A percentile compares a stretch with the other conserved stretches of the same genome.
Evolutionary conservation across 768 basidiomycete genomes (phyloP).

Genomic region (Russula ochroleuca): DNA sequence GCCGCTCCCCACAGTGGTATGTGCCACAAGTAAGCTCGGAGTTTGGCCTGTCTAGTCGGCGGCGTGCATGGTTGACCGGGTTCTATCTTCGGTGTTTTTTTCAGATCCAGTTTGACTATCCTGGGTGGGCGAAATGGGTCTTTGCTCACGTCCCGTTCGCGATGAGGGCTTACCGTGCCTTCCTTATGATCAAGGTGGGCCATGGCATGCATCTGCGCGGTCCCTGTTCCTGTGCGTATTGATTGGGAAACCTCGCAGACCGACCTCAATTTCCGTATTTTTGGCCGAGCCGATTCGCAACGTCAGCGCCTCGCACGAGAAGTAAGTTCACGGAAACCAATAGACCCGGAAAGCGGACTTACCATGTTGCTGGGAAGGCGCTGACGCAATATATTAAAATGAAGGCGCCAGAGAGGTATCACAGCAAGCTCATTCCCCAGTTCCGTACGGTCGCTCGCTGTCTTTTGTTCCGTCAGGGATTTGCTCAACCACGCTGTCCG

Average conservation of each 20-base stretch:
- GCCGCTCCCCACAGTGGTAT: conserved; percentile 56
- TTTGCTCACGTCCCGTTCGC: conserved; percentile 51
- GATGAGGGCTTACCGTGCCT: conserved; percentile 46
- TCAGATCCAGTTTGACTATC: conserved; percentile 43
- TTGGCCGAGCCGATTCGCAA: conserved; percentile 5
- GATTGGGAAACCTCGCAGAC: conserved; percentile 1
- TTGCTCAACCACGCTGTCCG: background rate
- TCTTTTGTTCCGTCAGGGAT: background rate
- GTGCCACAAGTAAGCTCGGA: conserved; percentile 43
- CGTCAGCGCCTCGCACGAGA: background rate
- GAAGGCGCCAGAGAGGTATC: conserved; percentile 39
- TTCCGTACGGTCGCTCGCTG: conserved; percentile 41
- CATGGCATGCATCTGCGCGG: background rate
- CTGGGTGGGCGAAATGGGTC: conserved; percentile 45
- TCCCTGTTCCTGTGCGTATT: background rate
- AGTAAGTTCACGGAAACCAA: conserved; percentile 5
- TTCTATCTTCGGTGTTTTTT: background rate
- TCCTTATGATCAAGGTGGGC: conserved; percentile 46
- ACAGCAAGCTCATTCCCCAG: conserved; percentile 42
- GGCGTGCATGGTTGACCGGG: background rate
- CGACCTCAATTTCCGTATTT: background rate
- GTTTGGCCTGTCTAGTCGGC: background rate
- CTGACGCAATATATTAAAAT: conserved; percentile 45
- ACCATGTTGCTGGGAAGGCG: conserved; percentile 31
- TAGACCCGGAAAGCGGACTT: background rate